phyloP scores from a whole-genome alignment of 768 basidiomycete species.

The Mycena filopes region DNA sequence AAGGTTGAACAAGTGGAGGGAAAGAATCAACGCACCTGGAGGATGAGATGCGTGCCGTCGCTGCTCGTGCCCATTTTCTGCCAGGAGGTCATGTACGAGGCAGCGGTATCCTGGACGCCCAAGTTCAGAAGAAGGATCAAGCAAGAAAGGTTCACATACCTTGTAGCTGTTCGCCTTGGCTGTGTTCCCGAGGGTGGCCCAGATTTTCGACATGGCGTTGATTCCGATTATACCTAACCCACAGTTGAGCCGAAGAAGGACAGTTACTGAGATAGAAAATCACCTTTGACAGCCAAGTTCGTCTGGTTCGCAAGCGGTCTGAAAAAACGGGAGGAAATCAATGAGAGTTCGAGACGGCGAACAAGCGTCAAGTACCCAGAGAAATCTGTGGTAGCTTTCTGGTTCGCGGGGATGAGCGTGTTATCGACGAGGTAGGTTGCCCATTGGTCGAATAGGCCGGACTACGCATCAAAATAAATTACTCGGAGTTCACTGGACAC shows the following conservation, averaged over 20 bases:
- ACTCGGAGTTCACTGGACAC: neutral
- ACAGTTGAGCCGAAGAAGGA: neutral
- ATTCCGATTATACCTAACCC: conserved; percentile 66
- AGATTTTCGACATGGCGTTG: conserved; percentile 69
- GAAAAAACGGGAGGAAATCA: neutral
- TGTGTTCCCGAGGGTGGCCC: conserved; percentile 51
- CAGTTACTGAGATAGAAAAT: neutral
- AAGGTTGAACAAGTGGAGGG: neutral
- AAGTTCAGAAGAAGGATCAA: neutral
- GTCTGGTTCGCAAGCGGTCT: conserved; percentile 64
- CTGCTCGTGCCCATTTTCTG: neutral
- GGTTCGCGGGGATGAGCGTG: conserved; percentile 63
- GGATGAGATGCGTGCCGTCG: conserved; percentile 10
- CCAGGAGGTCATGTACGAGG: conserved; percentile 4
- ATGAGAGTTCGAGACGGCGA: neutral
- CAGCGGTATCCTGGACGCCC: neutral
- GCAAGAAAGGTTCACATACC: conserved; percentile 33
- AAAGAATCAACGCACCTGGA: conserved; percentile 3
- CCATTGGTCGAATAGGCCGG: conserved; percentile 66
- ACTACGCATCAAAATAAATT: neutral
- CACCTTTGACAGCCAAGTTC: conserved; percentile 74
- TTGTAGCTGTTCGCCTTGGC: conserved; percentile 52
- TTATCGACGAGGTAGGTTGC: conserved; percentile 65
- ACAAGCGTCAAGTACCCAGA: conserved; percentile 45
- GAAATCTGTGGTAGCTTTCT: conserved; percentile 64